Evolutionary conservation across 768 basidiomycete species (phyloP), one percentile per base, ranked within the genome.

Genomic region (Agaricus subrufescens): DNA sequence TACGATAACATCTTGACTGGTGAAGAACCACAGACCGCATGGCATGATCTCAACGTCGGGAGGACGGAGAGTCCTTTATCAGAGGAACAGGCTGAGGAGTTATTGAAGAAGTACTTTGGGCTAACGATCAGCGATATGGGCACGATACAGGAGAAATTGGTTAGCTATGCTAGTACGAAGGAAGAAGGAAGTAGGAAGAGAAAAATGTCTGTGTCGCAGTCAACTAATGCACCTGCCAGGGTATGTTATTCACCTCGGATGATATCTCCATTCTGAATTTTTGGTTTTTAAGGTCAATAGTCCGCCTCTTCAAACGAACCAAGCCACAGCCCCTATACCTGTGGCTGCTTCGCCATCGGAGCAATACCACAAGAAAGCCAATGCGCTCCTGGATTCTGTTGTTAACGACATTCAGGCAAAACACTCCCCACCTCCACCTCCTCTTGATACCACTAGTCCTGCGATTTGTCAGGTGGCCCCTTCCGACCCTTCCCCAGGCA

Each of bases 131-230:
- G 68, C 2, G 91, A 94, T 66, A 84, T 93, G 48, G 64, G 78
- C 12, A 75, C 78, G 9, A 87, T 94, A 51, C 91, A 94, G 62
- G 84, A 89, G 47, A 89, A 82, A 68, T 75, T 94, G 43, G 78
- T 92, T n/a, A 73, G 71, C 46, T 84, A 82, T 27, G 85, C 82
- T 3, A 67, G 79, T 43, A 74, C 80, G 29, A 87, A 84, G 65
- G 14, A 78, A 74, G 49, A 89, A n/a, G 73, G 69, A 2, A 53
- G 89, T 61, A 78, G 89, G 54, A 82, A 83, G 59, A 79, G 91
- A 49, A 77, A 89, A 39, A 89, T 88, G 10, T 91, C 89, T 1
- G 89, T 87, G 12, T 89, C 90, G n/a, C 89, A 91, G 68, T 88
- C 89, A 10, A 86, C 83, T 63, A 86, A 89, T 63, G 85, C 70